Evolutionary conservation across 2,329 filamentous ascomycete genomes (phyloP).

Genomic region (Nothophaeocryptopus gaeumannii): DNA sequence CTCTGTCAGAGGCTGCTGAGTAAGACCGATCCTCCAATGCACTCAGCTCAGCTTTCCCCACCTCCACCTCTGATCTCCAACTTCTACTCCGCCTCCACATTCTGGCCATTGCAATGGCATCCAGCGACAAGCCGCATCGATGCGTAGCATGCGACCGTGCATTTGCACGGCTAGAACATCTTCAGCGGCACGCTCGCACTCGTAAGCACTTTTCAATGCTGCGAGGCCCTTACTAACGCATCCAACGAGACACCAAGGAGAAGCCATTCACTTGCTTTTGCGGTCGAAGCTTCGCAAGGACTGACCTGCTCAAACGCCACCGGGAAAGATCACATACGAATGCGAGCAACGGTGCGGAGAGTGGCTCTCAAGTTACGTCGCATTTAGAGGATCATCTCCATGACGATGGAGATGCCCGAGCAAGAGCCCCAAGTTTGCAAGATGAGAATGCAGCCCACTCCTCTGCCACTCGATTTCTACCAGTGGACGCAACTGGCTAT

Average conservation of each 20-base stretch:
- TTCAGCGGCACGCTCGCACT: neutral
- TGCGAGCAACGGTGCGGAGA: too few relatives aligned
- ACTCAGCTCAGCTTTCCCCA: too few relatives aligned
- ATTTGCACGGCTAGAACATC: neutral
- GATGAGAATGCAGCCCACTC: too few relatives aligned
- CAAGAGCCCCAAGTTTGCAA: too few relatives aligned
- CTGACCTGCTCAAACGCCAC: constrained; percentile 10
- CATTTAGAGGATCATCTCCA: too few relatives aligned
- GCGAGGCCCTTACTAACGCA: neutral
- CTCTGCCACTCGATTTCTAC: too few relatives aligned
- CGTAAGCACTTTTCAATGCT: neutral
- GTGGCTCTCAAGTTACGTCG: too few relatives aligned
- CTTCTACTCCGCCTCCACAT: neutral
- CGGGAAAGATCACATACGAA: neutral
- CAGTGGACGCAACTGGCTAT: too few relatives aligned
- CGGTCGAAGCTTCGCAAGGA: constrained; percentile 6
- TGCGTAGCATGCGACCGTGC: neutral
- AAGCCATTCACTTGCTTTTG: constrained; percentile 12
- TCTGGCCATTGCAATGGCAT: too few relatives aligned
- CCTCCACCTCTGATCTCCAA: neutral
- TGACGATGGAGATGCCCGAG: too few relatives aligned
- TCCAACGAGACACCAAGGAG: constrained; percentile 13
- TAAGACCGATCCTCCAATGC: too few relatives aligned
- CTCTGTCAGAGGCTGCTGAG: neutral
- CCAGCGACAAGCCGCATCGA: neutral